Evolutionary conservation across 495 filamentous ascomycete species (phyloP), one percentile per base, ranked within the genome.

Genomic region (Podospora tetraspora): DNA sequence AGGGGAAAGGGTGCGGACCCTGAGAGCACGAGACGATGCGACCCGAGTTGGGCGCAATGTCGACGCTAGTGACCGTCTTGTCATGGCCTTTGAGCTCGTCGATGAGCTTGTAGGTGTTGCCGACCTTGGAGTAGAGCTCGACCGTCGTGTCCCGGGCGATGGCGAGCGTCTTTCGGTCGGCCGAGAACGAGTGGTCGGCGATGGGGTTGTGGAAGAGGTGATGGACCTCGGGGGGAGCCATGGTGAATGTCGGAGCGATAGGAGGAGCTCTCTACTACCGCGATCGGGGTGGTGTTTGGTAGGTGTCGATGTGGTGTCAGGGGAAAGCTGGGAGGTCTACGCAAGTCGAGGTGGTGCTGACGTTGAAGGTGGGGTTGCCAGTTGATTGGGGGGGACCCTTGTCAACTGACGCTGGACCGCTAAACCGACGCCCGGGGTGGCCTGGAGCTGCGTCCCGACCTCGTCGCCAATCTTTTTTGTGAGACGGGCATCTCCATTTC

Each of bases 191-290:
- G 80, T 99, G 95, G 81, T 99, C 95, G 57, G 94, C 91, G 74
- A 99, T 97, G 71, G 94, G 92, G 69, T 91, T 87, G 80, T 99
- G 93, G 81, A 98, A 98, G 65, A 99, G 91, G 75, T 97, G 95
- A 79, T 99, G 92, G 62, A 94, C 90, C 82, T 98, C 92, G 67
- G 94, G 91, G 68, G 89, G 72, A 59, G 91, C 84, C 94, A 97
- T 98, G 11, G 25, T 79, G 72, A 68, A 16, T 59, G 32, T 59
- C 22, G 7, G 23, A 29, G 79, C 79, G 92, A 92, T 94, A 97
- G 95, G 95, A 99, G 94, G 87, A 91, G 87, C 94, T 97, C 96
- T 99, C 95, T 89, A 99, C 95, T 97, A 96, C 87, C 92, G 86
- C 85, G 62, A 3, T 22, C 57, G 61, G 21, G 59, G 57, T 63